Percentiles rank a stretch among this genome's conserved stretches.
Evolutionary conservation across 2,329 filamentous ascomycete species (phyloP).

Genomic region (Pseudogymnoascus sp.): DNA sequence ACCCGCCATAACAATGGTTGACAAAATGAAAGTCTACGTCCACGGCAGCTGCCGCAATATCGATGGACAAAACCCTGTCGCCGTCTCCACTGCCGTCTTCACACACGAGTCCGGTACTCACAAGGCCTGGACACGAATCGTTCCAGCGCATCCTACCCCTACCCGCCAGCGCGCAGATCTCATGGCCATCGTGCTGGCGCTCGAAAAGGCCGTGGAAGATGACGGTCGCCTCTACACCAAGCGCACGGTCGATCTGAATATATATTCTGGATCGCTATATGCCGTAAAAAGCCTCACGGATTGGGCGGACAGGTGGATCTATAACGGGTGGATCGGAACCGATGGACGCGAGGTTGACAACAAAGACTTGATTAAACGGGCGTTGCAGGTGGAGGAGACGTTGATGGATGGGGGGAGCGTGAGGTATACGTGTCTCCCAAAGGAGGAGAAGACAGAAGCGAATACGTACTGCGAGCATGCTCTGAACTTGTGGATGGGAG

Average conservation of each 20-base stretch:
- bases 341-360: not conserved
- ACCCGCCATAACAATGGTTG: not conserved
- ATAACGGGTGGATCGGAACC: not conserved
- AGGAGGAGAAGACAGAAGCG: not conserved
- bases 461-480: not conserved
- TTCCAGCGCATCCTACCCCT: not conserved
- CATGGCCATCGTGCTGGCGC: not conserved
- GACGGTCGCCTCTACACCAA: not conserved
- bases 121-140: not conserved
- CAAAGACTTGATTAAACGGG: not conserved
- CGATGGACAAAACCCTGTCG: not conserved
- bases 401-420: constrained; percentile 1
- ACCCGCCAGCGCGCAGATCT: not conserved
- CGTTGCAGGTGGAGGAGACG: not conserved
- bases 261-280: not conserved
- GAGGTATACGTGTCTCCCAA: not conserved
- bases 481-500: not conserved
- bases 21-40: constrained; percentile 1
- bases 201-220: not conserved
- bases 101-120: not conserved
- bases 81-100: not conserved
- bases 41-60: not conserved
- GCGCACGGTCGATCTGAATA: not conserved
- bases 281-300: not conserved
- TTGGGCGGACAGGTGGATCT: constrained; percentile 2